Evolutionary conservation across 805 yeast genomes (phyloP), one percentile per base, ranked within the genome.

Genomic region (Kregervanrija fluxuum): DNA sequence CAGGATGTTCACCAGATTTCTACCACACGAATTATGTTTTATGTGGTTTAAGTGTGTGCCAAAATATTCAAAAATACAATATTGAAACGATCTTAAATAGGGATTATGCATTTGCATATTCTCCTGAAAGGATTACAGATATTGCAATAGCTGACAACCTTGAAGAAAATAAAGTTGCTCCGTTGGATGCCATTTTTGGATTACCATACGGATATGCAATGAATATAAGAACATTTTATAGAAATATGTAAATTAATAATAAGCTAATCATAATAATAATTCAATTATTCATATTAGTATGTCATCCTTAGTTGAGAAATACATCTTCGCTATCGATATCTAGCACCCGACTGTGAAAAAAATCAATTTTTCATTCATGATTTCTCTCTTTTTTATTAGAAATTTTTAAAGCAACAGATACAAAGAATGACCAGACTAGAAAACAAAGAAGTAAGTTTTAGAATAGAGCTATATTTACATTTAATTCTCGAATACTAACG

Each of bases 11-110:
- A 6, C 80, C 93, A 0, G 99, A 93, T 60, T 83, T 82, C 47
- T 93, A 93, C 62, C 99, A 93, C 57, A 82, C 96, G 1, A 88
- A 90, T 58, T 93, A 93, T 59, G 79, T 81, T 0, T 65, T 90
- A 2, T 66, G 83, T 44, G 99, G 99, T 0, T 66, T 91, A 30
- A 75, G 87, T 38, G 65, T 72, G 38, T 68, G 78, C 13, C 85
- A 80, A 52, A 67, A 79, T 52, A 43, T 49, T 13, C 71, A 70
- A 52, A 33, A 33, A 6, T 61, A 55, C 43, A 48, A 55, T n/a
- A 38, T 36, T 11, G 46, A 48, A 1, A 39, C 45, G 3, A 30
- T 33, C 31, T 13, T 38, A n/a, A 22, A 36, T 1, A 40, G 45
- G n/a, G 53, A 54, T 5, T 42, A 60, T 15, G 64, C 62, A 30